Evolutionary conservation across 192 early-diverging fungal species (phyloP).

Genomic region (Rhizoclosmatium sp.): DNA sequence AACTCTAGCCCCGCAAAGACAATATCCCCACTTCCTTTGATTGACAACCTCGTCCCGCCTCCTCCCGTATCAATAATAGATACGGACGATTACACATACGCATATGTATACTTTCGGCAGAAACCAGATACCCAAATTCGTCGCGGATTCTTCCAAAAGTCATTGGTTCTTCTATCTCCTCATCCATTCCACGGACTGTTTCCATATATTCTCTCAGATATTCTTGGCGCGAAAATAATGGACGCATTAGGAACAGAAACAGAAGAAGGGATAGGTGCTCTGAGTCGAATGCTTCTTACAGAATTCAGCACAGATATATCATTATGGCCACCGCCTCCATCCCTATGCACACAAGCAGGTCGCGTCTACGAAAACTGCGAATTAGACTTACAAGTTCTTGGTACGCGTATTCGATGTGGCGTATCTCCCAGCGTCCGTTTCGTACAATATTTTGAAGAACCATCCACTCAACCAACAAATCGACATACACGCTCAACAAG

Average conservation of each 20-base stretch:
- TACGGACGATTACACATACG: conserved; percentile 71
- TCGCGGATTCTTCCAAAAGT: conserved; percentile 93
- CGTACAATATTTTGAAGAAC: conserved; percentile 65
- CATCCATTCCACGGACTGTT: conserved; percentile 92
- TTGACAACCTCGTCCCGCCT: not conserved
- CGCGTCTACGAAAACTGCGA: conserved; percentile 39
- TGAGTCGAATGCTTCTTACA: conserved; percentile 58
- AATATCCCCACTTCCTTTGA: not conserved
- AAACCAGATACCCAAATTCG: conserved; percentile 83
- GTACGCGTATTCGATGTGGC: conserved; percentile 22
- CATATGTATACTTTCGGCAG: conserved; percentile 95
- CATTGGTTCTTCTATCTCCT: conserved; percentile 86
- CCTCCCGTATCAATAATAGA: conserved; percentile 42
- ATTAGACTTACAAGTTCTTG: conserved; percentile 49
- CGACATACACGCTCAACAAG: not conserved
- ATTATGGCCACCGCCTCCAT: too few relatives aligned
- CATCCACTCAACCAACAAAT: not conserved
- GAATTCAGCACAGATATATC: conserved; percentile 81
- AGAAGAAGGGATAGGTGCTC: not conserved
- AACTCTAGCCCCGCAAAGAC: not conserved
- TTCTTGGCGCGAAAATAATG: conserved; percentile 84
- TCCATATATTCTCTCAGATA: conserved; percentile 65
- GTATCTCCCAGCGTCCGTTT: conserved; percentile 67
- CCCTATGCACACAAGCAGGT: too few relatives aligned
- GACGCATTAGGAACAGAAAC: conserved; percentile 61